phyloP scores from a whole-genome alignment of 495 filamentous ascomycete genomes.

The Aspergillus affinis region DNA sequence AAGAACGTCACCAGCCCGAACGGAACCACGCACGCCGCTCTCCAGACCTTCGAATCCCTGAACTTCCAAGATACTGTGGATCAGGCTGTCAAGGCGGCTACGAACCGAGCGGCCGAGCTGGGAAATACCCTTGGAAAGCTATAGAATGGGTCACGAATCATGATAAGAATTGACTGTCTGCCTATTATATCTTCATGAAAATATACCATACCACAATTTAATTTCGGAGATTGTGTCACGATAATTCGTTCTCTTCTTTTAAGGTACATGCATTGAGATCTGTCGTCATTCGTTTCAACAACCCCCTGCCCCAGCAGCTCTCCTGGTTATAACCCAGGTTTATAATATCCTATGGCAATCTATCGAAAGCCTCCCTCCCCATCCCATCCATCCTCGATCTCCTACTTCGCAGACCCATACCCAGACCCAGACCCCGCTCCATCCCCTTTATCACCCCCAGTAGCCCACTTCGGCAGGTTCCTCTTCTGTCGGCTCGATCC shows the following conservation, averaged over 20 bases:
- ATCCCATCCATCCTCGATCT: not conserved
- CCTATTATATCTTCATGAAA: too few relatives aligned
- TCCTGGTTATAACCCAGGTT: too few relatives aligned
- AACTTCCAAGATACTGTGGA: conserved; percentile 37
- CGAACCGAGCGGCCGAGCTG: conserved; percentile 36
- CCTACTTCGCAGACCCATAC: not conserved
- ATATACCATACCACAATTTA: too few relatives aligned
- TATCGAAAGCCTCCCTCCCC: too few relatives aligned
- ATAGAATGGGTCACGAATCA: conserved; percentile 4
- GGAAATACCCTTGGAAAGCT: conserved; percentile 23
- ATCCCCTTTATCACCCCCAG: not conserved
- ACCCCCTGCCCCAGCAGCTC: too few relatives aligned
- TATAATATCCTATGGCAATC: too few relatives aligned
- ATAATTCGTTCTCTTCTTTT: too few relatives aligned
- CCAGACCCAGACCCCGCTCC: not conserved
- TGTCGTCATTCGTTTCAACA: too few relatives aligned
- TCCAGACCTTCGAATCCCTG: conserved; percentile 37
- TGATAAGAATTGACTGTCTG: too few relatives aligned
- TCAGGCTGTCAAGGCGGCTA: conserved; percentile 42
- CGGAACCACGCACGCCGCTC: conserved; percentile 40
- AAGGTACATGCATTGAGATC: too few relatives aligned
- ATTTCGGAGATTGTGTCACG: too few relatives aligned
- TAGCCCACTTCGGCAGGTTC: not conserved
- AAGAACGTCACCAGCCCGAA: conserved; percentile 48
- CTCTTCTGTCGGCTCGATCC: not conserved